Percentiles rank a stretch among this genome's conserved stretches.
These are phyloP conservation scores for Articulospora tetracladia DNA, from an alignment of 495 filamentous ascomycete genomes.

Conservation along the genomic window DNA sequence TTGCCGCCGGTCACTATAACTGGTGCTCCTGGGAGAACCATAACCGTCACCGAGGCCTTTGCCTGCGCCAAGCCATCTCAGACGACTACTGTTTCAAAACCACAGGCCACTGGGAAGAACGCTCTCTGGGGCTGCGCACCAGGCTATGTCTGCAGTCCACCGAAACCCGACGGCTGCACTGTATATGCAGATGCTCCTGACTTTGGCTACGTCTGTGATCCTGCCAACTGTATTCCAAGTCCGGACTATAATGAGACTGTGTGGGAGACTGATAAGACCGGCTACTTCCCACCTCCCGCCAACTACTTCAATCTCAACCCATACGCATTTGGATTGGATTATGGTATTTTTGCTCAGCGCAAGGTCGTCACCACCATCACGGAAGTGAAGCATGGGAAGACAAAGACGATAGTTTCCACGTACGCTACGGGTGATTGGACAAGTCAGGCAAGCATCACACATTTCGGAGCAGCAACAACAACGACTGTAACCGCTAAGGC, in stretches of 20 bases:
- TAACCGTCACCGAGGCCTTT: constrained; percentile 16
- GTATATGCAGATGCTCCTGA: constrained; percentile 51
- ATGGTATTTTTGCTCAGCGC: constrained; percentile 51
- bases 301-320: constrained; percentile 67
- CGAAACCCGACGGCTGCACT: constrained; percentile 46
- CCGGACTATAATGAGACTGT: constrained; percentile 33
- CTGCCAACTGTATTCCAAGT: constrained; percentile 47
- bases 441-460: constrained; percentile 38
- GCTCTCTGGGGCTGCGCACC: constrained; percentile 58
- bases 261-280: constrained; percentile 33
- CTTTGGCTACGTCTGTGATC: constrained; percentile 48
- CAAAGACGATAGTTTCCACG: constrained; percentile 21
- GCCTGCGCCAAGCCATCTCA: constrained; percentile 24
- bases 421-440: constrained; percentile 42
- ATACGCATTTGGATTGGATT: constrained; percentile 54
- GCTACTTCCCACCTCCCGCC: constrained; percentile 45
- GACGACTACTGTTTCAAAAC: constrained; percentile 12
- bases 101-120: constrained; percentile 21
- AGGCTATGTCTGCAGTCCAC: constrained; percentile 54
- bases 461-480: constrained; percentile 21
- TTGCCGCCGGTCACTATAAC: background rate
- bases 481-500: constrained; percentile 9
- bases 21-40: background rate
- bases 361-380: constrained; percentile 18
- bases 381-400: constrained; percentile 1